Evolutionary conservation across 768 basidiomycete genomes (phyloP).

Genomic region (Leccinum broughii): DNA sequence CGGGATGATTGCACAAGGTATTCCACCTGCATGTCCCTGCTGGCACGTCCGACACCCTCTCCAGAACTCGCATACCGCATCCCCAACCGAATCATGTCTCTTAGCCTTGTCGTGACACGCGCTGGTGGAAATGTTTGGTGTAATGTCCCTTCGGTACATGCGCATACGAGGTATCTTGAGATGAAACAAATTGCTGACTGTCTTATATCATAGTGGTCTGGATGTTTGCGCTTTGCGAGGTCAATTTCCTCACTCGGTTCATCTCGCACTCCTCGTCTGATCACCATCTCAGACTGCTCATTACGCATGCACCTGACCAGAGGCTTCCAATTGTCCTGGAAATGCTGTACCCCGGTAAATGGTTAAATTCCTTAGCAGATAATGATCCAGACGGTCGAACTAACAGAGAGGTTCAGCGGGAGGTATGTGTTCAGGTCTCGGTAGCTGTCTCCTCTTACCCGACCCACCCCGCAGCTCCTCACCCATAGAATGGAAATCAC

Average conservation of each 20-base stretch:
- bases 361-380: slow-evolving; percentile 57
- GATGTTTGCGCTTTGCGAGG: slow-evolving; percentile 39
- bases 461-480: slow-evolving; percentile 39
- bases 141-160: slow-evolving; percentile 64
- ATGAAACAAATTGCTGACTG: neutral
- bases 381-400: slow-evolving; percentile 58
- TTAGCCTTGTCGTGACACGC: slow-evolving; percentile 69
- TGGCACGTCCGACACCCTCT: neutral
- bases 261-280: slow-evolving; percentile 5
- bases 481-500: slow-evolving; percentile 49
- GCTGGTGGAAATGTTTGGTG: slow-evolving; percentile 57
- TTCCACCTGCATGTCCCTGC: neutral
- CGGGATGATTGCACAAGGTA: slow-evolving; percentile 84
- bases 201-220: slow-evolving; percentile 38
- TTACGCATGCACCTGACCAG: slow-evolving; percentile 40
- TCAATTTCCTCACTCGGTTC: slow-evolving; percentile 9
- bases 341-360: slow-evolving; percentile 60
- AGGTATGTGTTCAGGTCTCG: slow-evolving; percentile 38
- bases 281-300: slow-evolving; percentile 33
- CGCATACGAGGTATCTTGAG: neutral
- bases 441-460: neutral
- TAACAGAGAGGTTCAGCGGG: slow-evolving; percentile 59
- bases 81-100: slow-evolving; percentile 64
- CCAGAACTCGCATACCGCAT: slow-evolving; percentile 69
- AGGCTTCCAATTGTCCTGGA: slow-evolving; percentile 53